Evolutionary conservation across 106 monocot species (phyloP), one percentile per base, ranked within the genome.

Genomic region (Chionographis japonica): DNA sequence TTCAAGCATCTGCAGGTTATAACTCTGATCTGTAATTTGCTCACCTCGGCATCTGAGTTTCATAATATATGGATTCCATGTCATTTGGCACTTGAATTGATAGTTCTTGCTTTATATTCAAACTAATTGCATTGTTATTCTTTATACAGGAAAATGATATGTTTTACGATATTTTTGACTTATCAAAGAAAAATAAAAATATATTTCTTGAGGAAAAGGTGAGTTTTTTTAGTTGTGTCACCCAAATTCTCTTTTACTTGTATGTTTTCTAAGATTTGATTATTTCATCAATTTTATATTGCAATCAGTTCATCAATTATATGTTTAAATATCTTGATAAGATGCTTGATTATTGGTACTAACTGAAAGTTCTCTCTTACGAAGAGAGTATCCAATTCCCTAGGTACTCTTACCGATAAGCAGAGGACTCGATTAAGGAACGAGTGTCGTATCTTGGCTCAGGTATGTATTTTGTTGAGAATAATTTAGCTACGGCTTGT

Each of bases 161-260:
- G 36, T 66, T 78, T 53, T 66, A 78, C 53, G 78, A 78, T 39
- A 42, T 72, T 71, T 72, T 78, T 72, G 61, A 67, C 10, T 78
- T 58, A 3, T 65, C 72, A 43, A 67, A 58, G 60, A 72, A 43
- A 46, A 78, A 56, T 17, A 60, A 72, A 19, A 66, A 71, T 46
- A 35, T 72, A 27, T 58, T 72, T 3, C 60, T 67, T n/a, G 61
- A 58, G 38, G 78, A 72, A 67, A 78, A 72, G 78, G 78, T 78
- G 27, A 60, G 4, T 36, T 60, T 12, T 13, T n/a, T n/a, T 13
- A 6, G 7, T 51, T 51, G 27, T 27, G 27, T 27, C 27, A 27
- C 27, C 27, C 10, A 9, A 12, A 9, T 51, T 7, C 10, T 51
- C 12, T 51, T 51, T 12, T 51, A 51, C 12, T 9, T 51, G n/a